Evolutionary conservation across 768 basidiomycete species (phyloP).

Genomic region (Coprinopsis cinerea): DNA sequence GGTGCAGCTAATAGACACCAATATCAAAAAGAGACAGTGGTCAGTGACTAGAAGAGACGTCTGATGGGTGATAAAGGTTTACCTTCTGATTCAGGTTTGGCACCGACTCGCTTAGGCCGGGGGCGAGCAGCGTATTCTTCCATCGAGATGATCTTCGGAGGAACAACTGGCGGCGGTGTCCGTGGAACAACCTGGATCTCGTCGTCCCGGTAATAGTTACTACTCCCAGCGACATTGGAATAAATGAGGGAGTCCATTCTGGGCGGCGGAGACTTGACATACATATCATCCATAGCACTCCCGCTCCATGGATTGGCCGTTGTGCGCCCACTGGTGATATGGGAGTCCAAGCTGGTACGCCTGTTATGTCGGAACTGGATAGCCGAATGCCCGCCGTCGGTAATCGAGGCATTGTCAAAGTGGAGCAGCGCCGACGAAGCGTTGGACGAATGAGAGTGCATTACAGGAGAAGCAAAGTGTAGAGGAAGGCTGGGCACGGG

Average conservation of each 20-base stretch:
- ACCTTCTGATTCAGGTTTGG: neutral
- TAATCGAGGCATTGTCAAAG: constrained; percentile 2
- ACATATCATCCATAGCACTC: constrained; percentile 21
- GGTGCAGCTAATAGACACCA: no score
- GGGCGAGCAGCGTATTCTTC: constrained; percentile 7
- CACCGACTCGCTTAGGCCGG: neutral
- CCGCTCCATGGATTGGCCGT: constrained; percentile 8
- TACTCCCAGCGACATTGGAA: constrained; percentile 3
- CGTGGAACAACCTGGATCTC: constrained; percentile 29
- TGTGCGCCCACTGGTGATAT: constrained; percentile 13
- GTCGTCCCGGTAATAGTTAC: constrained; percentile 9
- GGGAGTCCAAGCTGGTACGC: constrained; percentile 22
- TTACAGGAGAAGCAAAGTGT: constrained; percentile 19
- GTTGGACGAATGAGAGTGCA: constrained; percentile 13
- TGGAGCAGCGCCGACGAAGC: constrained; percentile 19
- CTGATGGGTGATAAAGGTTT: neutral
- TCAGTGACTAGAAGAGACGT: neutral
- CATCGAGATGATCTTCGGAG: constrained; percentile 8
- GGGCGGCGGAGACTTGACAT: constrained; percentile 12
- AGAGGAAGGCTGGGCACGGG: constrained; percentile 29
- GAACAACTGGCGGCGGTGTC: constrained; percentile 21
- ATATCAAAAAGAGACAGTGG: neutral
- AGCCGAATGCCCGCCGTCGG: neutral
- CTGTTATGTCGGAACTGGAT: constrained; percentile 3
- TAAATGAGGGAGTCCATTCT: constrained; percentile 4